Evolutionary conservation across 78 protist species (phyloP), one percentile per base, ranked within the genome.

Genomic region (Emiliania huxleyi): DNA sequence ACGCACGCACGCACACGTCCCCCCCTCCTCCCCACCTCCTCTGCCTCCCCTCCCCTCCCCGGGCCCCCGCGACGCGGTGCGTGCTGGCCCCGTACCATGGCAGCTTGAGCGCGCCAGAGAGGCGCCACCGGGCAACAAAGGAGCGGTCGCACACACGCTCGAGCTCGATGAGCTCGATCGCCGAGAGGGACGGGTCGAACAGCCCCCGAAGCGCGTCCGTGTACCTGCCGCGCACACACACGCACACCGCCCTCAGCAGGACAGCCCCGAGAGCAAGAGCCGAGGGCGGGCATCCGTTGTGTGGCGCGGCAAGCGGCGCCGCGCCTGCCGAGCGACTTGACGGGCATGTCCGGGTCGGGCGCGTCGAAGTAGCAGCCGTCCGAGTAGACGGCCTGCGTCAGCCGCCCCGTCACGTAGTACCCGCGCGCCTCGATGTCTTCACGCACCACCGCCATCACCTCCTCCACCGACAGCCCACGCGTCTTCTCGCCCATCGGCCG

Each of bases 271-370:
- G n/a, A n/a, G n/a, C n/a, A n/a, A n/a, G n/a, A n/a, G n/a, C n/a
- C n/a, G n/a, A n/a, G n/a, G n/a, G n/a, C n/a, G n/a, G n/a, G n/a
- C n/a, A n/a, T n/a, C n/a, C n/a, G n/a, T n/a, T n/a, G n/a, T n/a
- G n/a, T n/a, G n/a, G n/a, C n/a, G n/a, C n/a, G n/a, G n/a, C n/a
- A n/a, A n/a, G 45, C 29, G 15, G 49, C 45, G 45, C 29, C n/a
- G 49, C 33, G 42, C 38, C 33, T 6, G 5, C 0, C 87, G 87
- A n/a, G n/a, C n/a, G n/a, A n/a, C n/a, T n/a, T n/a, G 21, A 77
- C 87, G 22, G 87, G 87, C 87, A 77, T 77, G 46, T 77, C 87
- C 2, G 87, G 87, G 45, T 77, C 87, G 38, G 87, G 87, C 48
- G n/a, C 46, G 46, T 77, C 87, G n/a, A 77, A 77, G 87, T 21